Evolutionary conservation across 129 eudicot genomes (phyloP).

Genomic region (Lonicera japonica): DNA sequence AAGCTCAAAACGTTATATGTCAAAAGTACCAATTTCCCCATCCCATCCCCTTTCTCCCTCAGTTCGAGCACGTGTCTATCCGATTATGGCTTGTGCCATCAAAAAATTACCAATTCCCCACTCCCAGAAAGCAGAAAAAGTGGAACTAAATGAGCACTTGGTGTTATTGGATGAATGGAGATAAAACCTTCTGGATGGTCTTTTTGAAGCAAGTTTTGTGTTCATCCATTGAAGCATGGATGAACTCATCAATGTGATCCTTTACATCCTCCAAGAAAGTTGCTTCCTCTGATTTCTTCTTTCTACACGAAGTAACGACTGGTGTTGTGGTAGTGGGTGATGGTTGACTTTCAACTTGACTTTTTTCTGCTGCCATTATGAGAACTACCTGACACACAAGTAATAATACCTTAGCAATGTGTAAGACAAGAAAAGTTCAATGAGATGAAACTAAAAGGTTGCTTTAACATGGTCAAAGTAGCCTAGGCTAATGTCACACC

Average conservation of each 20-base stretch:
- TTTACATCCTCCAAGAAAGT: conserved; percentile 52
- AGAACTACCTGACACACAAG: not conserved
- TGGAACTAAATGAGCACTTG: too few relatives aligned
- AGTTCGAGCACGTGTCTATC: too few relatives aligned
- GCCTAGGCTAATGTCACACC: too few relatives aligned
- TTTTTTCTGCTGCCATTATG: conserved; percentile 42
- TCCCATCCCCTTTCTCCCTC: too few relatives aligned
- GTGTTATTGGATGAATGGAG: not conserved
- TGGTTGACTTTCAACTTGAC: conserved; percentile 13
- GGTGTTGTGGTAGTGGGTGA: conserved; percentile 22
- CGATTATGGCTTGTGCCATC: too few relatives aligned
- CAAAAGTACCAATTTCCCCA: too few relatives aligned
- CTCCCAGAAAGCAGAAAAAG: too few relatives aligned
- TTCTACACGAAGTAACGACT: conserved; percentile 43
- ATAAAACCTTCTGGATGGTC: conserved; percentile 51
- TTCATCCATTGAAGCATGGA: conserved; percentile 71
- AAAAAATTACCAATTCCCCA: too few relatives aligned
- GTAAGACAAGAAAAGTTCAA: not conserved
- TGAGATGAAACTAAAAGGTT: not conserved
- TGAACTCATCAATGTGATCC: conserved; percentile 62
- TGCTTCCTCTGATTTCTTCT: conserved; percentile 49
- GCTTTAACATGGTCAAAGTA: not conserved
- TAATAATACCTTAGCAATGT: not conserved
- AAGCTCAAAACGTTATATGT: too few relatives aligned
- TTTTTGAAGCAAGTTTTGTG: conserved; percentile 65